These are phyloP conservation scores for Alloteropsis angusta DNA, from an alignment of 202 grass and related monocot species.

Conservation along the genomic window DNA sequence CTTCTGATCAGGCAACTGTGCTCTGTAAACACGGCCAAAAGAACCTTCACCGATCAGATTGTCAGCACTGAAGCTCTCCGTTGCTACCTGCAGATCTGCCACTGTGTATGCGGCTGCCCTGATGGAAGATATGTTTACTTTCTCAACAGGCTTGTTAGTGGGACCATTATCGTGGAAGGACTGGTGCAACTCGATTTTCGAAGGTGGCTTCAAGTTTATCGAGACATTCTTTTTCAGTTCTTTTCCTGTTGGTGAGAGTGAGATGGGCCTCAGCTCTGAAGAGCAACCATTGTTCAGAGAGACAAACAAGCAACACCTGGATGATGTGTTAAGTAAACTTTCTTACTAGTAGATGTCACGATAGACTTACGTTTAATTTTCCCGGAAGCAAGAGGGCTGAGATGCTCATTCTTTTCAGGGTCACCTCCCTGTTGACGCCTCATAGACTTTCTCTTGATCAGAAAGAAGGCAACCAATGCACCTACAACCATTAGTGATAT, in stretches of 20 bases:
- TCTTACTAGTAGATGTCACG: not conserved
- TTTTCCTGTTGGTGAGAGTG: conserved; percentile 23
- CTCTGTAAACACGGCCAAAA: conserved; percentile 61
- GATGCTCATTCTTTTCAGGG: conserved; percentile 35
- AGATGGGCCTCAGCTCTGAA: conserved; percentile 31
- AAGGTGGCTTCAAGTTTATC: conserved; percentile 71
- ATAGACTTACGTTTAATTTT: conserved; percentile 41
- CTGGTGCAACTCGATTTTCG: conserved; percentile 58
- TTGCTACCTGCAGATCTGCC: conserved; percentile 80
- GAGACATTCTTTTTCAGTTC: conserved; percentile 38
- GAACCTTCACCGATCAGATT: conserved; percentile 74
- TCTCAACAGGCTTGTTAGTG: conserved; percentile 32
- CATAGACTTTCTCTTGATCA: conserved; percentile 46
- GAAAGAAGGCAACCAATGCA: conserved; percentile 49
- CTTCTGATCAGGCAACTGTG: conserved; percentile 52
- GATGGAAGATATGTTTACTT: conserved; percentile 47
- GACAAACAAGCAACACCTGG: not conserved
- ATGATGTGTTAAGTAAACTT: not conserved
- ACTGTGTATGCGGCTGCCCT: conserved; percentile 61
- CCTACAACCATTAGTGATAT: conserved; percentile 50
- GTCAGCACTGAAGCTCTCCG: conserved; percentile 62
- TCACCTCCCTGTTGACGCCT: conserved; percentile 26
- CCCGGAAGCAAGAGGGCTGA: conserved; percentile 44
- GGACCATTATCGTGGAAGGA: conserved; percentile 54
- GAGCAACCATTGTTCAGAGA: not conserved